Base-by-base conservation (phyloP, 2,329 filamentous ascomycete species). In the Helminthosporium solani region DNA sequence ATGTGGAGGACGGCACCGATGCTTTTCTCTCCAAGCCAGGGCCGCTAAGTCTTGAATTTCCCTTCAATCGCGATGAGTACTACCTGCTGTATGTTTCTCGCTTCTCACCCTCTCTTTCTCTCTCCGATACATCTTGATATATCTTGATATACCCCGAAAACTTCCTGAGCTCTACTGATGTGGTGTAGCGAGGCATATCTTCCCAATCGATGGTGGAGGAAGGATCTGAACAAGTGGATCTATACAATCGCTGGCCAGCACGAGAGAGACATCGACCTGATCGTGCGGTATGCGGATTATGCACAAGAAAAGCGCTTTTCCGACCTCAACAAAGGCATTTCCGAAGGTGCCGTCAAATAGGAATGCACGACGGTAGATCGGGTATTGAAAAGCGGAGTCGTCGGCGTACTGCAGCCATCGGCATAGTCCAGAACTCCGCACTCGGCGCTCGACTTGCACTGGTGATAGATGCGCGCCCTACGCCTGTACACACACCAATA, bases 41-140 rank as follows among this genome's bases (percentile, higher is more conserved):
- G 0, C 79, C 78, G 3, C 71, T 73, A 0, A 77, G 75, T 0
- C 57, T 77, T 9, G 78, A 82, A 42, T 74, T 81, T 9, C 80
- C 79, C 0, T 81, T 73, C 44, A 73, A 78, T 40, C 68, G 81
- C 18, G 81, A 84, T 47, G 75, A 78, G 36, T 84, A 83, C 56
- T 81, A 84, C 56, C 75, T 79, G 70, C 70, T 84, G 21, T 65
- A 46, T 14, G 58, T 49, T 9, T 73, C 9, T n/a, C n/a, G n/a
- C n/a, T n/a, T n/a, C n/a, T n/a, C 11, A 18, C 25, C 25, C 12
- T 12, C 7, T 27, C 25, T 8, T 8, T 31, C 28, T n/a, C 28
- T 31, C 8, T n/a, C 7, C 14, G 23, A 31, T 31, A 31, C 14
- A 2, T 28, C 2, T 36, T 12, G 9, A 16, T 1, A n/a, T n/a